Percentiles rank a stretch among this genome's conserved stretches.
phyloP scores from a whole-genome alignment of 1,284 basidiomycete genomes.

The Fomes fomentarius region DNA sequence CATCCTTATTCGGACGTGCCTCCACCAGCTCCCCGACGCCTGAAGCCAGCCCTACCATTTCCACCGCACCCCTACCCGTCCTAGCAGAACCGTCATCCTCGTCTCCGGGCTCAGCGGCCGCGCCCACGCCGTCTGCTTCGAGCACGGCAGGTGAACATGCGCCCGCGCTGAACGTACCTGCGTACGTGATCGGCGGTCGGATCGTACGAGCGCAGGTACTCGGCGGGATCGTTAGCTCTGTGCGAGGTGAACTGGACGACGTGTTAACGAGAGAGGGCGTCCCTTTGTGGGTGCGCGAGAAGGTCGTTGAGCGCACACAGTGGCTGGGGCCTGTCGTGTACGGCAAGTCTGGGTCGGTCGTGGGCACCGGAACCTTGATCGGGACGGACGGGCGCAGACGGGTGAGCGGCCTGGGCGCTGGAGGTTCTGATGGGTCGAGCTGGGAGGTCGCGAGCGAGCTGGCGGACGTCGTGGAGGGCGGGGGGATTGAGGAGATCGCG shows the following conservation, averaged over 20 bases:
- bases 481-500: slow-evolving; percentile 49
- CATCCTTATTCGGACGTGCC: slow-evolving; percentile 62
- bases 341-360: background rate
- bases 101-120: slow-evolving; percentile 7
- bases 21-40: slow-evolving; percentile 39
- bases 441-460: slow-evolving; percentile 38
- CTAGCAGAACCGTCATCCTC: slow-evolving; percentile 26
- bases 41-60: slow-evolving; percentile 33
- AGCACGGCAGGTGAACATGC: slow-evolving; percentile 3
- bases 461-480: slow-evolving; percentile 13
- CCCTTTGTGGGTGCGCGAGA: slow-evolving; percentile 69
- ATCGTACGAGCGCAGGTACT: slow-evolving; percentile 61
- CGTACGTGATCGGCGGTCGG: slow-evolving; percentile 56
- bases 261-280: slow-evolving; percentile 40
- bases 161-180: slow-evolving; percentile 50
- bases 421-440: slow-evolving; percentile 26
- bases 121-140: background rate
- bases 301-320: slow-evolving; percentile 57
- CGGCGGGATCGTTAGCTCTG: slow-evolving; percentile 58
- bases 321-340: slow-evolving; percentile 27
- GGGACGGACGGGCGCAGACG: slow-evolving; percentile 6
- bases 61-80: slow-evolving; percentile 27
- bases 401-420: slow-evolving; percentile 42
- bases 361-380: background rate
- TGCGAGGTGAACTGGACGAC: slow-evolving; percentile 62